Percentiles rank a stretch among this genome's conserved stretches.
phyloP scores from a whole-genome alignment of 2,329 filamentous ascomycete species.

The Monilinia vaccinii-corymbosi region DNA sequence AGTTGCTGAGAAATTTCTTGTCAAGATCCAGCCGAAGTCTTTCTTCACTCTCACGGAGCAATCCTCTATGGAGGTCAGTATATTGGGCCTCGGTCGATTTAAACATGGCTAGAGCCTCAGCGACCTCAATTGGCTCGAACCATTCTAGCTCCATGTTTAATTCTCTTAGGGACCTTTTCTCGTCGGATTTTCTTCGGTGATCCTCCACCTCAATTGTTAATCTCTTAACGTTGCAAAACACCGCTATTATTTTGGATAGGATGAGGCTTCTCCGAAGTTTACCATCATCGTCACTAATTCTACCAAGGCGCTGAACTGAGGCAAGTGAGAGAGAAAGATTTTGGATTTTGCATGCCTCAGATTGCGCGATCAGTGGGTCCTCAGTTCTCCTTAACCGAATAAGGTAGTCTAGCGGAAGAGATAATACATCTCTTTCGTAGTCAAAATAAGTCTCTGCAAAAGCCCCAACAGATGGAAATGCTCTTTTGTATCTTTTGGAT shows the following conservation, averaged over 20 bases:
- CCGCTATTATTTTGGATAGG: neutral
- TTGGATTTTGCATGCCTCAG: neutral
- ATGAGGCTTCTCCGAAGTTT: neutral
- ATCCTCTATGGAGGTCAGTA: neutral
- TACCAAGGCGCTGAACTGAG: too few species aligned
- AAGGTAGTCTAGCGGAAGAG: neutral
- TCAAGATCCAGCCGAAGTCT: neutral
- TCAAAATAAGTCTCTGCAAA: neutral
- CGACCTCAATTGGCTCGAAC: neutral
- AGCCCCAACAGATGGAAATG: neutral
- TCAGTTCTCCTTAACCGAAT: neutral
- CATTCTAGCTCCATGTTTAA: neutral
- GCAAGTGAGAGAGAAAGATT: neutral
- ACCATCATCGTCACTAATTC: too few species aligned
- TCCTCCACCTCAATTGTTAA: neutral
- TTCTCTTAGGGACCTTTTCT: too few species aligned
- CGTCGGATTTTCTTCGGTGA: neutral
- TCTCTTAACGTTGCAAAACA: neutral
- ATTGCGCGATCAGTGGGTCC: neutral
- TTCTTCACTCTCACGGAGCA: neutral
- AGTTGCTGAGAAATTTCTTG: neutral
- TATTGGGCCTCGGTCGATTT: too few species aligned
- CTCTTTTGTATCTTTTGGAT: neutral
- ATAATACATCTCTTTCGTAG: neutral
- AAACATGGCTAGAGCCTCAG: neutral